Base-by-base conservation (phyloP, 805 yeast species). In the Starmerella stigmatis region DNA sequence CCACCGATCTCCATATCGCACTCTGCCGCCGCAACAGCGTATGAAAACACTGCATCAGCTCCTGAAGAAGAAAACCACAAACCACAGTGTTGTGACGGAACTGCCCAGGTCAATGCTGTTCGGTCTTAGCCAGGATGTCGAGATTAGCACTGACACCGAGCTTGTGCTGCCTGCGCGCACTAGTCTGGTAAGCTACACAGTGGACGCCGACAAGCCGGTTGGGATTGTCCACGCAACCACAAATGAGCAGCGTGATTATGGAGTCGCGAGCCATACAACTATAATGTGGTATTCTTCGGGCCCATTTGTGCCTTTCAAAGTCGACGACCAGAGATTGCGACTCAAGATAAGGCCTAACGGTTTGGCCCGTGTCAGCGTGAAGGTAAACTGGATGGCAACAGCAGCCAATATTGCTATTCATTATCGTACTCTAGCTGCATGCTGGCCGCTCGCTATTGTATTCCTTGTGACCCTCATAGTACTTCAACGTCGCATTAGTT, bases 331-430 rank as follows among this genome's bases (percentile, higher is more conserved):
- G 19, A 6, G 23, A 27, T 36, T 48, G 26, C 12, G n/a, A 2
- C 17, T 42, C n/a, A 22, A 41, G 17, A 19, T 39, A 1, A 34
- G 39, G 32, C 30, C 40, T 1, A 15, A 11, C 7, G 32, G 20
- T n/a, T 30, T 11, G 2, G 26, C 41, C 4, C 21, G 9, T 2
- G 50, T 48, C 15, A 26, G 17, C 19, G 31, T 57, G 10, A 2
- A 31, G 4, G 51, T 83, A 13, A 81, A 82, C 60, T 61, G 76
- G 58, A 54, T 73, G 36, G 68, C 71, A 25, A 79, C 89, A 30
- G 62, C 88, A 48, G 80, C 78, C 46, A 69, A 81, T 51, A 63
- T 88, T 38, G 79, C 83, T 4, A 67, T 86, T 53, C 69, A 94
- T 45, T 89, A 82, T 61, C 71, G 98, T 56, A 70, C 89, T 12